A percentile compares a stretch with the other conserved stretches of the same genome.
These are phyloP conservation scores for Macrocybe gigantea DNA, from an alignment of 768 basidiomycete genomes.

Conservation along the genomic window DNA sequence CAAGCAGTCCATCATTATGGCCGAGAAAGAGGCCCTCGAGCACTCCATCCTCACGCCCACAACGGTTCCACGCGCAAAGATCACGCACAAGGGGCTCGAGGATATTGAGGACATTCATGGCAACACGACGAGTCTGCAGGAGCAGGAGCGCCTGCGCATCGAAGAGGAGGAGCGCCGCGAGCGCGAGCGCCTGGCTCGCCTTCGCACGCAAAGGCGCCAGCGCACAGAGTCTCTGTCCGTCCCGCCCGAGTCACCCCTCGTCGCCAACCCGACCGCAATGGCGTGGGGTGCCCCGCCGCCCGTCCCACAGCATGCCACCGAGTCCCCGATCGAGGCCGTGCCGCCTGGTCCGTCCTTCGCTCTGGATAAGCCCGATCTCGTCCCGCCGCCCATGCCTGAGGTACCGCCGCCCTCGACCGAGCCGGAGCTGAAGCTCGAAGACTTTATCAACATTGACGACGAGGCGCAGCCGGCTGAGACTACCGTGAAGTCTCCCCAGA, in stretches of 20 bases:
- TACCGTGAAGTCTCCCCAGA: constrained; percentile 13
- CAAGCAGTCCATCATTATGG: constrained; percentile 74
- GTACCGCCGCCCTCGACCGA: constrained; percentile 38
- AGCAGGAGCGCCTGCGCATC: constrained; percentile 53
- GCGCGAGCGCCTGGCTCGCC: constrained; percentile 59
- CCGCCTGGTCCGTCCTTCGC: neutral
- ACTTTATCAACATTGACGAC: constrained; percentile 76
- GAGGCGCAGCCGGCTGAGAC: constrained; percentile 36
- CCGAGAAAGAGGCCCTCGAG: constrained; percentile 77
- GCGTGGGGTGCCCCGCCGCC: constrained; percentile 63
- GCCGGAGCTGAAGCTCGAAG: constrained; percentile 66
- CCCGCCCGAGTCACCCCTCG: constrained; percentile 68
- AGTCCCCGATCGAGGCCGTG: constrained; percentile 16
- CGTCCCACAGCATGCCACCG: constrained; percentile 40
- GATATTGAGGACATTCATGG: constrained; percentile 80
- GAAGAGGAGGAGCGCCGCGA: constrained; percentile 70
- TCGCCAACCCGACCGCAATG: constrained; percentile 31
- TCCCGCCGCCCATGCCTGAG: constrained; percentile 26
- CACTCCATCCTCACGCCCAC: constrained; percentile 80
- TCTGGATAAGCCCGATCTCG: constrained; percentile 16
- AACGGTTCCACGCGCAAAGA: constrained; percentile 64
- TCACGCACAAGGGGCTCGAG: constrained; percentile 90
- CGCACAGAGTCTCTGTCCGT: constrained; percentile 54
- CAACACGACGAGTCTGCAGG: constrained; percentile 27
- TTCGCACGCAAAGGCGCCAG: constrained; percentile 43